Evolutionary conservation across 2,329 filamentous ascomycete species (phyloP).

Genomic region (Periconia digitata): DNA sequence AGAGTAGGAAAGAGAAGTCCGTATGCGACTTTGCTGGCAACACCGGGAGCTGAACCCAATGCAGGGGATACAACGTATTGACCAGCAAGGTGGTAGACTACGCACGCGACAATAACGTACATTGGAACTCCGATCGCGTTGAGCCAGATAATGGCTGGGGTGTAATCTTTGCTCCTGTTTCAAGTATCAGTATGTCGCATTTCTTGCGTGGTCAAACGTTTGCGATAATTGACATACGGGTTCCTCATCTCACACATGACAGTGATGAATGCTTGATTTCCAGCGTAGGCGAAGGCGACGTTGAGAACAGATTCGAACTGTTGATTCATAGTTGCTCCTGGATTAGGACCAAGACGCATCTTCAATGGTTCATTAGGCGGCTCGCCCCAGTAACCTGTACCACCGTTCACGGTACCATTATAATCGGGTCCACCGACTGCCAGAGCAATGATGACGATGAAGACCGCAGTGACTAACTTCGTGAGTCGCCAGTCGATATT

Average conservation of each 20-base stretch:
- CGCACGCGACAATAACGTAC: constrained; percentile 24
- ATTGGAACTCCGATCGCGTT: constrained; percentile 3
- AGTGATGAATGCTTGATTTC: constrained; percentile 31
- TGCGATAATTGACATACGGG: constrained; percentile 9
- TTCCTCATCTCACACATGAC: constrained; percentile 32
- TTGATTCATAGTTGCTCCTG: constrained; percentile 23
- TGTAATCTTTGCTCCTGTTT: constrained; percentile 18
- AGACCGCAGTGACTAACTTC: constrained; percentile 2
- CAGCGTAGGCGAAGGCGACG: constrained; percentile 29
- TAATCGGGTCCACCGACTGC: constrained; percentile 25
- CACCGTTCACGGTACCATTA: no score
- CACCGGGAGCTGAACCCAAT: constrained; percentile 20
- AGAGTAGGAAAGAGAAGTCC: constrained; percentile 24
- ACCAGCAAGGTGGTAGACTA: constrained; percentile 27
- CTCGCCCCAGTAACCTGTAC: constrained; percentile 8
- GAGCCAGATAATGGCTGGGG: constrained; percentile 16
- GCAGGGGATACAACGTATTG: constrained; percentile 29
- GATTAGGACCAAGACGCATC: constrained; percentile 25
- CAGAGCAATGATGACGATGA: constrained; percentile 30
- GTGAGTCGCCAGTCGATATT: background rate
- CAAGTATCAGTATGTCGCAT: no score
- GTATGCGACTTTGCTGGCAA: constrained; percentile 27
- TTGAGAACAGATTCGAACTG: constrained; percentile 28
- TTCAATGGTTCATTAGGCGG: constrained; percentile 6
- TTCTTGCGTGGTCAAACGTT: background rate